These are phyloP conservation scores for Porphyrellus sp. DNA, from an alignment of 1,284 basidiomycete species.

Conservation along the genomic window DNA sequence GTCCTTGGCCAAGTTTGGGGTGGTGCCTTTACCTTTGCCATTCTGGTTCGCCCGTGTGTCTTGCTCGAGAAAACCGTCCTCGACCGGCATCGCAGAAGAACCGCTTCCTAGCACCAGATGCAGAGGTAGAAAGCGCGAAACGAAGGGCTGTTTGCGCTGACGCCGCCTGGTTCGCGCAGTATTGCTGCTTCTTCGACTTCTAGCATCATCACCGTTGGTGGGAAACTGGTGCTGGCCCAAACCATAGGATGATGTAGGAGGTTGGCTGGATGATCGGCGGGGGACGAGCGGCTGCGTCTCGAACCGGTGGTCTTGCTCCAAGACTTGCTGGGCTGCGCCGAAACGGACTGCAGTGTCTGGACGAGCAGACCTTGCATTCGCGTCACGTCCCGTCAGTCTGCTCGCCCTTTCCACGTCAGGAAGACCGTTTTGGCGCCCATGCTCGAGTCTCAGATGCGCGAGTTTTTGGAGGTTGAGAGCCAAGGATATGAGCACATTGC, in stretches of 20 bases:
- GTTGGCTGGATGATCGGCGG: constrained; percentile 22
- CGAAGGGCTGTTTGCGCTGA: constrained; percentile 24
- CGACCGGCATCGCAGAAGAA: constrained; percentile 30
- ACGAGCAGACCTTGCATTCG: constrained; percentile 1
- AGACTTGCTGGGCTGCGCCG: constrained; percentile 8
- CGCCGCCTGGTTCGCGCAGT: constrained; percentile 16
- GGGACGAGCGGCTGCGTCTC: constrained; percentile 34
- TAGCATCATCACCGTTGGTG: constrained; percentile 22
- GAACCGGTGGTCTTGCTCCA: constrained; percentile 11
- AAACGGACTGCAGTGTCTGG: constrained; percentile 4
- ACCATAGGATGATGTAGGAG: constrained; percentile 23
- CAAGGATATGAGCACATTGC: constrained; percentile 86
- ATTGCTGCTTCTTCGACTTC: constrained; percentile 30
- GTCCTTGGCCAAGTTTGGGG: constrained; percentile 8
- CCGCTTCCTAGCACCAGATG: constrained; percentile 7
- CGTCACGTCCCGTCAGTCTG: constrained; percentile 8
- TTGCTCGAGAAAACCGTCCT: constrained; percentile 23
- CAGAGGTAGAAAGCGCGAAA: constrained; percentile 25
- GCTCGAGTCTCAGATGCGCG: constrained; percentile 75
- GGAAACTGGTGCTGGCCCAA: constrained; percentile 3
- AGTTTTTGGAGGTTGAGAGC: constrained; percentile 92
- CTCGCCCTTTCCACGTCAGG: constrained; percentile 14
- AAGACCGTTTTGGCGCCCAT: constrained; percentile 26
- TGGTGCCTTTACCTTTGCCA: constrained; percentile 5
- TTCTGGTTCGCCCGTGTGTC: constrained; percentile 6